Evolutionary conservation across 1,284 basidiomycete species (phyloP).

Genomic region (Leucocoprinus gongylophorus): DNA sequence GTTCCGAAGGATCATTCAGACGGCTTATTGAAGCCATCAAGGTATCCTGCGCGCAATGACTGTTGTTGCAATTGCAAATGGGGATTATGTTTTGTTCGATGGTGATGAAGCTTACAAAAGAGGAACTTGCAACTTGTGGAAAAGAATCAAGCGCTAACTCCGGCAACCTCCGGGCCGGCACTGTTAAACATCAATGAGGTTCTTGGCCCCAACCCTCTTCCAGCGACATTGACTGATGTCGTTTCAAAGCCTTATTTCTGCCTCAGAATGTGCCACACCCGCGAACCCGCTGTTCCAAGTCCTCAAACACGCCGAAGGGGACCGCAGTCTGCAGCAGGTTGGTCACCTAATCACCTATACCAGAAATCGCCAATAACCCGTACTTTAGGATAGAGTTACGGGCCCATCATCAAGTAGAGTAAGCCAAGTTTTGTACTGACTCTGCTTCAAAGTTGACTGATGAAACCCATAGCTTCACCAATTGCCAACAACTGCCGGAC

Average conservation of each 20-base stretch:
- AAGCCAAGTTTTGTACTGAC: slow-evolving; percentile 16
- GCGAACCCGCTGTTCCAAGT: slow-evolving; percentile 88
- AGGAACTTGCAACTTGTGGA: neutral
- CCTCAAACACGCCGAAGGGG: slow-evolving; percentile 86
- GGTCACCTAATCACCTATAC: slow-evolving; percentile 17
- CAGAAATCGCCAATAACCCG: slow-evolving; percentile 8
- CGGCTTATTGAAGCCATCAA: neutral
- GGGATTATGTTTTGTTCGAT: neutral
- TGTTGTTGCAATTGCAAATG: neutral
- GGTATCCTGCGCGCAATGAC: neutral
- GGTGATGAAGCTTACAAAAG: neutral
- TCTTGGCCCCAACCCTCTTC: neutral
- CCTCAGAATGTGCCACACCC: slow-evolving; percentile 82
- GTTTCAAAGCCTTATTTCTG: slow-evolving; percentile 77
- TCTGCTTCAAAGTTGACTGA: neutral
- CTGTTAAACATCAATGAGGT: neutral
- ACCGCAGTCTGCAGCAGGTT: slow-evolving; percentile 83
- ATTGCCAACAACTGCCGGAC: slow-evolving; percentile 48
- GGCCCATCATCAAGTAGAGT: slow-evolving; percentile 68
- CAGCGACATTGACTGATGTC: slow-evolving; percentile 43
- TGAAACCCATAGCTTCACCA: slow-evolving; percentile 52
- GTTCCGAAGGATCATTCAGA: neutral
- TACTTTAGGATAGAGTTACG: slow-evolving; percentile 58
- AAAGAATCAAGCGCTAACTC: slow-evolving; percentile 16
- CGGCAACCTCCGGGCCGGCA: slow-evolving; percentile 21